A percentile compares a stretch with the other conserved stretches of the same genome.
phyloP scores from a whole-genome alignment of 75 land plant species.

The Sequoiadendron giganteum region DNA sequence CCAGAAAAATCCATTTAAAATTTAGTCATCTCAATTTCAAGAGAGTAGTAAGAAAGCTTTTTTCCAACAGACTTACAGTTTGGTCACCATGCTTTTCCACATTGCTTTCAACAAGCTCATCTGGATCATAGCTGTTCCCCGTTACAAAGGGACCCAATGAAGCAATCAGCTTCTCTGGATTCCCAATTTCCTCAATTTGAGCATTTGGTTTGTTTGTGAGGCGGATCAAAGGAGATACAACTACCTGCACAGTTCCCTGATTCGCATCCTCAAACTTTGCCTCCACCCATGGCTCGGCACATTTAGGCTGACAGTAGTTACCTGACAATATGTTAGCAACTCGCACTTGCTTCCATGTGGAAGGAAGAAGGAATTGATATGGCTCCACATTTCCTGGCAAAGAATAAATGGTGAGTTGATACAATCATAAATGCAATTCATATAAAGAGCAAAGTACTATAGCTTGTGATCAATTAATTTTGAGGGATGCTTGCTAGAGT shows the following conservation, averaged over 20 bases:
- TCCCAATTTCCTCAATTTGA: slow-evolving; percentile 90
- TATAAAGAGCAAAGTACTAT: background rate
- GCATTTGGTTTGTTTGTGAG: slow-evolving; percentile 96
- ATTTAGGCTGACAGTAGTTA: slow-evolving; percentile 99
- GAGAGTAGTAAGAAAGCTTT: background rate
- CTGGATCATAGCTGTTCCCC: slow-evolving; percentile 90
- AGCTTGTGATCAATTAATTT: slow-evolving; percentile 1
- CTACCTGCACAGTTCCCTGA: slow-evolving; percentile 89
- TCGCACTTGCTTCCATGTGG: slow-evolving; percentile 88
- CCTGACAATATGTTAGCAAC: slow-evolving; percentile 96
- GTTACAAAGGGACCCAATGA: slow-evolving; percentile 98
- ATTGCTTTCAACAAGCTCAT: slow-evolving; percentile 83
- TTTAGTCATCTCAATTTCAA: background rate
- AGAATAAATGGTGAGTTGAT: slow-evolving; percentile 19
- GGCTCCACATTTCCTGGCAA: slow-evolving; percentile 94
- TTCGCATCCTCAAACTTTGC: slow-evolving; percentile 92
- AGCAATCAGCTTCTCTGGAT: slow-evolving; percentile 88
- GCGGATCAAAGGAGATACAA: slow-evolving; percentile 97
- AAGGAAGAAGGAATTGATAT: slow-evolving; percentile 86
- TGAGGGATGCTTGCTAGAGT: background rate
- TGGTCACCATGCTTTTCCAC: slow-evolving; percentile 62
- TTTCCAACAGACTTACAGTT: slow-evolving; percentile 49
- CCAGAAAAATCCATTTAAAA: background rate
- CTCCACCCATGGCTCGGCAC: slow-evolving; percentile 99
- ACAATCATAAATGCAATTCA: background rate